Percentiles rank a stretch among this genome's conserved stretches.
Conservation (phyloP, 768 basidiomycete genomes). For the Lactarius deliciosus region DNA sequence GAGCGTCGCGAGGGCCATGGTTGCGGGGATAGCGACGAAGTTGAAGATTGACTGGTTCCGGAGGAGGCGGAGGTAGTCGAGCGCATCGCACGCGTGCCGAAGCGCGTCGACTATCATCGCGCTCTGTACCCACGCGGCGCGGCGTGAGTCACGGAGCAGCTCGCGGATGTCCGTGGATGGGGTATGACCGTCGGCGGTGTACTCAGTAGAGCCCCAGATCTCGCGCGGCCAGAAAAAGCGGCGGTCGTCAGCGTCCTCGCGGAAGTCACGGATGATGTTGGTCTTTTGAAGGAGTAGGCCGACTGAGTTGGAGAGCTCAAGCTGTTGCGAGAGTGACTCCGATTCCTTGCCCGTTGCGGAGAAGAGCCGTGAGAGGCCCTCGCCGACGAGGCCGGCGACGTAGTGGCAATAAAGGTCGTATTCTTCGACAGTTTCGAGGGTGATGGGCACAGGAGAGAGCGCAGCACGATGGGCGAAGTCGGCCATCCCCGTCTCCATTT, state of each 20-base stretch:
- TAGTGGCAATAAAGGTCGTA: conserved; percentile 99
- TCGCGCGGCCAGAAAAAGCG: conserved; percentile 95
- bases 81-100: conserved; percentile 75
- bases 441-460: conserved; percentile 64
- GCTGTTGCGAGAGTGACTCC: conserved; percentile 68
- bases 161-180: conserved; percentile 68
- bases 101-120: conserved; percentile 90
- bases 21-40: conserved; percentile 91
- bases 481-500: conserved; percentile 96
- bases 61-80: conserved; percentile 87
- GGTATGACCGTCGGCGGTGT: conserved; percentile 42
- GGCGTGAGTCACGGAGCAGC: conserved; percentile 56
- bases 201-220: conserved; percentile 69
- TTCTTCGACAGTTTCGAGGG: conserved; percentile 74
- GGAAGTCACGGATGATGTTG: conserved; percentile 94
- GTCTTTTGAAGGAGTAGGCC: conserved; percentile 97
- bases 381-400: conserved; percentile 96
- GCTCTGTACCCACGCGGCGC: conserved; percentile 78
- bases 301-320: conserved; percentile 90
- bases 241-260: conserved; percentile 82
- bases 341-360: conserved; percentile 82
- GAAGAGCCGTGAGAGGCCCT: conserved; percentile 89
- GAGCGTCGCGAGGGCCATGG: conserved; percentile 96
- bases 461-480: conserved; percentile 82
- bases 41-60: conserved; percentile 93